A percentile compares a stretch with the other conserved stretches of the same genome.
Conservation (phyloP, 306 rosid genomes). For the Rosa persica region DNA sequence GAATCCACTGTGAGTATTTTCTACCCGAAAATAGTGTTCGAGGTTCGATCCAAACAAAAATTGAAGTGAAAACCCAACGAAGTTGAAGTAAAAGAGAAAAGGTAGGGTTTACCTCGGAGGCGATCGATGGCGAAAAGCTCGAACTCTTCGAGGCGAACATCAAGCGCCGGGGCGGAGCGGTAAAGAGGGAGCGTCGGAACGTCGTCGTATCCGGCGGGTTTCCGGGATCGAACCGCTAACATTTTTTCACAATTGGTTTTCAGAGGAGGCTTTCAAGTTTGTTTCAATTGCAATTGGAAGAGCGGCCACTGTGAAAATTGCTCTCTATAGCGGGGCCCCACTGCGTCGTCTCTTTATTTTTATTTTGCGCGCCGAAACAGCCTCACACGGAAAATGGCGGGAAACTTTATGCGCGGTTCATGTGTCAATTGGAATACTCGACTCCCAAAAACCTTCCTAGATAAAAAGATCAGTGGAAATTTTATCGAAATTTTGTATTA, state of each 20-base stretch:
- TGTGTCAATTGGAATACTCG: no score
- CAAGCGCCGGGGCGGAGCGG: constrained; percentile 81
- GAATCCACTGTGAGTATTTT: no score
- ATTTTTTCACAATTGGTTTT: constrained; percentile 20
- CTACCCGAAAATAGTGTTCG: no score
- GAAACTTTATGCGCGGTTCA: not conserved
- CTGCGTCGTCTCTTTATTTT: not conserved
- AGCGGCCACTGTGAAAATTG: not conserved
- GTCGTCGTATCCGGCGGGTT: constrained; percentile 29
- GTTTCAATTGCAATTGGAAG: not conserved
- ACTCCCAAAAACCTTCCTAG: no score
- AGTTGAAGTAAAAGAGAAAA: not conserved
- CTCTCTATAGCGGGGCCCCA: not conserved
- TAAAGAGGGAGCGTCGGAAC: constrained; percentile 53
- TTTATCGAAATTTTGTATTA: no score
- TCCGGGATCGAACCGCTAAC: constrained; percentile 57
- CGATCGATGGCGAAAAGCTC: constrained; percentile 92
- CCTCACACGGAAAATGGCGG: not conserved
- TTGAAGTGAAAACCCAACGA: not conserved
- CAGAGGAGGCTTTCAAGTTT: not conserved
- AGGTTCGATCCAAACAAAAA: not conserved
- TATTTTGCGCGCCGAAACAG: not conserved
- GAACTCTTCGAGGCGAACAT: constrained; percentile 86
- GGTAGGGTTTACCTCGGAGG: constrained; percentile 61
- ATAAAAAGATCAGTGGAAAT: no score